A percentile compares a stretch with the other conserved stretches of the same genome.
Evolutionary conservation across 805 yeast species (phyloP).

Genomic region (Martiniozyma abietophila): DNA sequence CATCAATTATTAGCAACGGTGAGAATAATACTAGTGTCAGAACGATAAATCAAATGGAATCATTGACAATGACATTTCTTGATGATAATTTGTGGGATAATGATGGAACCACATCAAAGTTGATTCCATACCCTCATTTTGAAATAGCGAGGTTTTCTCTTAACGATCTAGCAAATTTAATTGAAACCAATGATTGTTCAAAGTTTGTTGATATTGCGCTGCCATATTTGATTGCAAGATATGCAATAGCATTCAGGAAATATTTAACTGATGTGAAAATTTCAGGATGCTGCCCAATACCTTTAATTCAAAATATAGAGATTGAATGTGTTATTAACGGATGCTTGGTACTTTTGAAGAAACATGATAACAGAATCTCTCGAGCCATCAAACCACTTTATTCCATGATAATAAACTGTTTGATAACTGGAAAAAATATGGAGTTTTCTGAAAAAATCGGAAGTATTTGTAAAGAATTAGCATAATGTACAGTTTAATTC

Average conservation of each 20-base stretch:
- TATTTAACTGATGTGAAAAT: conserved; percentile 56
- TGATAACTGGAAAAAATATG: too few relatives aligned
- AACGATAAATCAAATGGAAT: conserved; percentile 3
- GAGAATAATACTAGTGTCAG: background rate
- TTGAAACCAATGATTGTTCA: conserved; percentile 20
- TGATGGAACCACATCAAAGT: conserved; percentile 56
- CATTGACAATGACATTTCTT: conserved; percentile 19
- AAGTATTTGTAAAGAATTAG: too few relatives aligned
- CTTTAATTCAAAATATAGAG: conserved; percentile 58
- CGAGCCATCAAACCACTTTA: too few relatives aligned
- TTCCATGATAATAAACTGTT: too few relatives aligned
- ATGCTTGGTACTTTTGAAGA: too few relatives aligned
- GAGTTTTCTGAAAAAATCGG: too few relatives aligned
- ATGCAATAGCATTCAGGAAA: conserved; percentile 52
- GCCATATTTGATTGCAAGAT: conserved; percentile 47
- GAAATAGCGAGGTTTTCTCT: conserved; percentile 49
- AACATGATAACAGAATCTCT: too few relatives aligned
- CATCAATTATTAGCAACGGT: conserved; percentile 6
- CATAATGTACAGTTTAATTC: too few relatives aligned
- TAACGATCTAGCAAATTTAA: conserved; percentile 37
- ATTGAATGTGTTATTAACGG: conserved; percentile 40
- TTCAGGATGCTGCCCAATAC: conserved; percentile 53
- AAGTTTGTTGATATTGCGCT: conserved; percentile 24
- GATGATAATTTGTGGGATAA: conserved; percentile 36
- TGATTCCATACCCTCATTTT: conserved; percentile 34